Evolutionary conservation across 2,329 filamentous ascomycete genomes (phyloP).

Genomic region (Cladophialophora chaetospira): DNA sequence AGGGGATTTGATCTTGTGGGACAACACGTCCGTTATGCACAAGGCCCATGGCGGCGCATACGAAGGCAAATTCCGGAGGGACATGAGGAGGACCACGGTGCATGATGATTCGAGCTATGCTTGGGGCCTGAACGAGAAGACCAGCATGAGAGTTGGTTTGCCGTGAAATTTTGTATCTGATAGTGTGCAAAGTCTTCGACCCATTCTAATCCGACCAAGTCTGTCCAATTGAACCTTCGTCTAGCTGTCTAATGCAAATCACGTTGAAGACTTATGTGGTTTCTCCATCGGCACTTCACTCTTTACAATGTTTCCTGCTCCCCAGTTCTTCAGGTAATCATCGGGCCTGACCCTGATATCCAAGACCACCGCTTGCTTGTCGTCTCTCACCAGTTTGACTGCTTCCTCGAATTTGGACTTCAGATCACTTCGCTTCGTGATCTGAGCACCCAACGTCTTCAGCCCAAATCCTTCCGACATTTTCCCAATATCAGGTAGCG

Average conservation of each 20-base stretch:
- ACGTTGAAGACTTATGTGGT: neutral
- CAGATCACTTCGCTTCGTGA: conserved; percentile 3
- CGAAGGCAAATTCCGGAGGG: conserved; percentile 51
- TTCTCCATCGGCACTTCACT: neutral
- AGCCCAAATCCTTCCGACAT: neutral
- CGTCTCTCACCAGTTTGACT: neutral
- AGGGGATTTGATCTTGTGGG: conserved; percentile 60
- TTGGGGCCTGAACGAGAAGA: conserved; percentile 48
- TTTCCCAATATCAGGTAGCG: conserved; percentile 3
- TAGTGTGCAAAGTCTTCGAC: too few species aligned
- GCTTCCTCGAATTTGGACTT: conserved; percentile 2
- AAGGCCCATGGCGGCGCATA: conserved; percentile 53
- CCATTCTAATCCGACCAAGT: too few species aligned
- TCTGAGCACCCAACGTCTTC: conserved; percentile 3
- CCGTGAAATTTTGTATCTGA: too few species aligned
- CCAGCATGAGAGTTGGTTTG: conserved; percentile 36
- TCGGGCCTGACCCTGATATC: conserved; percentile 5
- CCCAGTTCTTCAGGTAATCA: conserved; percentile 12
- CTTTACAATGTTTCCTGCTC: conserved; percentile 3
- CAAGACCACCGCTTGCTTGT: neutral
- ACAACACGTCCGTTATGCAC: conserved; percentile 61
- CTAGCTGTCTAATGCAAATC: neutral
- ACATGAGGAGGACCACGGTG: conserved; percentile 60
- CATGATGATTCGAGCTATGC: conserved; percentile 49
- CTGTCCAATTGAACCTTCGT: too few species aligned